phyloP scores from a whole-genome alignment of 2,329 filamentous ascomycete species.

The Orbilia blumenaviensis region DNA sequence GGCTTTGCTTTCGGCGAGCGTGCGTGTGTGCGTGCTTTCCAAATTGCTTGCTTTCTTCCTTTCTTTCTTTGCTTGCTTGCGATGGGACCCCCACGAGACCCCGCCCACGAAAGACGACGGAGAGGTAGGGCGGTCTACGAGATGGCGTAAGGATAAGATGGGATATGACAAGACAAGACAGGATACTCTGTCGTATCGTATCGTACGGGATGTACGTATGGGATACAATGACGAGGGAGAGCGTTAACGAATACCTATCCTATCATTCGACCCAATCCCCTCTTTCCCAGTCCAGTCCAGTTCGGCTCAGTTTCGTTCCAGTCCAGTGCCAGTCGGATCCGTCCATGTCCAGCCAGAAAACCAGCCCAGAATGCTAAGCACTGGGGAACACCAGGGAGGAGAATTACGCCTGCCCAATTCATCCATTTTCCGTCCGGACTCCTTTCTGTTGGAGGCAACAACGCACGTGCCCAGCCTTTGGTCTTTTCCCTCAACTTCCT shows the following conservation, averaged over 20 bases:
- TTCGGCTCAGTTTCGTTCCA: not conserved
- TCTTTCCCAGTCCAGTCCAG: conserved; percentile 30
- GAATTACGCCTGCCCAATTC: conserved; percentile 54
- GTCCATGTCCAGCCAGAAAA: not conserved
- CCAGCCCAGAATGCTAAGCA: conserved; percentile 35
- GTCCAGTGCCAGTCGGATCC: conserved; percentile 6
- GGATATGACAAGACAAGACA: not conserved
- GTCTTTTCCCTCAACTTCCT: conserved; percentile 19
- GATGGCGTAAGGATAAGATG: conserved; percentile 3
- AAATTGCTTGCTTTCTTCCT: no score
- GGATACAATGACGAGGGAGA: conserved; percentile 10
- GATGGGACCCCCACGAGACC: conserved; percentile 53
- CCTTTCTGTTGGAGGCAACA: conserved; percentile 53
- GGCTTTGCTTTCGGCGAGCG: conserved; percentile 17
- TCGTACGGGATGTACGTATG: not conserved
- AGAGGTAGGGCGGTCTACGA: conserved; percentile 21
- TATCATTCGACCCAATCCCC: conserved; percentile 23
- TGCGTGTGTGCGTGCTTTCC: no score
- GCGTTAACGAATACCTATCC: no score
- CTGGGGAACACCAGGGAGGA: conserved; percentile 31
- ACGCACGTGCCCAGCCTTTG: conserved; percentile 47
- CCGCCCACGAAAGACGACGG: conserved; percentile 46
- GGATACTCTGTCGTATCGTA: conserved; percentile 4
- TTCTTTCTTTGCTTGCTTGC: no score
- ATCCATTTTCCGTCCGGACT: conserved; percentile 53